Evolutionary conservation across 1,284 basidiomycete genomes (phyloP).

Genomic region (Pseudomicrostroma phylloplanum): DNA sequence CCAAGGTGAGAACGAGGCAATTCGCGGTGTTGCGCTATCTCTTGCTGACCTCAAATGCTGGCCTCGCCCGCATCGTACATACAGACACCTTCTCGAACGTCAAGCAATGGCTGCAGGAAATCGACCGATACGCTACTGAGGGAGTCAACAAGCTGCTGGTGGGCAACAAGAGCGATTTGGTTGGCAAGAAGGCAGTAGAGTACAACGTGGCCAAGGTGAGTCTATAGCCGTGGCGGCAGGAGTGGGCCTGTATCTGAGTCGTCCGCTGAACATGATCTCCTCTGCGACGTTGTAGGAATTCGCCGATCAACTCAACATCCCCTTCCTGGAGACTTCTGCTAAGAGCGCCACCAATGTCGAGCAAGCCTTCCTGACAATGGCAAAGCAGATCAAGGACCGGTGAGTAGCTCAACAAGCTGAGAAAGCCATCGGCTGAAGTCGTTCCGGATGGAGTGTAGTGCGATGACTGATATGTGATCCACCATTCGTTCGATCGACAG

Average conservation of each 20-base stretch:
- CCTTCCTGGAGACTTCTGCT: constrained; percentile 54
- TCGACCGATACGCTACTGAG: constrained; percentile 97
- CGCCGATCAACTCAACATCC: constrained; percentile 50
- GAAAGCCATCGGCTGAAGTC: constrained; percentile 5
- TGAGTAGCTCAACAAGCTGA: constrained; percentile 10
- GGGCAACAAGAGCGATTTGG: constrained; percentile 96
- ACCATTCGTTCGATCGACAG: constrained; percentile 8
- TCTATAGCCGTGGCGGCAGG: constrained; percentile 11
- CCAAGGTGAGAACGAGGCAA: constrained; percentile 25
- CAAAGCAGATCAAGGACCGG: constrained; percentile 52
- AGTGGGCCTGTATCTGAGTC: too few species aligned
- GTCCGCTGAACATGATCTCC: background rate
- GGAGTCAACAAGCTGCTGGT: constrained; percentile 97
- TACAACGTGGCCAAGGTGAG: constrained; percentile 85
- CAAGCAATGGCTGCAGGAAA: constrained; percentile 99
- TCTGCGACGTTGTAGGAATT: constrained; percentile 17
- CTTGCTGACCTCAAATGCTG: constrained; percentile 1
- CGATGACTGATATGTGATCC: background rate
- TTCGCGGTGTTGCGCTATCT: background rate
- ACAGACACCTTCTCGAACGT: constrained; percentile 94
- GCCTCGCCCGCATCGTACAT: background rate
- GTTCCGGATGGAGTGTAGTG: too few species aligned
- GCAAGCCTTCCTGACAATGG: constrained; percentile 55
- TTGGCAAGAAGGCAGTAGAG: constrained; percentile 97
- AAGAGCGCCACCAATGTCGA: constrained; percentile 55